phyloP scores from a whole-genome alignment of 1,284 basidiomycete genomes.

The Calocybe gambosa region DNA sequence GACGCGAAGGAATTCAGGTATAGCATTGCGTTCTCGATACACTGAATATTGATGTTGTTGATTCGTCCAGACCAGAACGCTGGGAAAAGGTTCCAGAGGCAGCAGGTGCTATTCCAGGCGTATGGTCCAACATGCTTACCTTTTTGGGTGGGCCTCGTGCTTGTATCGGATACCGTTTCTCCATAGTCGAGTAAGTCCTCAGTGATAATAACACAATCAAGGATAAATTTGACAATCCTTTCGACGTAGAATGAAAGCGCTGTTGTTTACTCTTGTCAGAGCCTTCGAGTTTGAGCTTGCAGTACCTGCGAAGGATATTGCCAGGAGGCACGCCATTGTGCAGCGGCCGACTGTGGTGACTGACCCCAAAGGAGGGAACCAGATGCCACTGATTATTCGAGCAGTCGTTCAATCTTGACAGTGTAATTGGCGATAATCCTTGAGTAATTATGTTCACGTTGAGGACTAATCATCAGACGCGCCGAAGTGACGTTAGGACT shows the following conservation, averaged over 20 bases:
- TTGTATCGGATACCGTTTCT: constrained; percentile 67
- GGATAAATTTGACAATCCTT: neutral
- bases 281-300: constrained; percentile 52
- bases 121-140: constrained; percentile 53
- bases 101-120: constrained; percentile 43
- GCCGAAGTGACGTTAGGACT: no score
- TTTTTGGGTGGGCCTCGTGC: constrained; percentile 57
- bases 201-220: constrained; percentile 2
- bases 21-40: neutral
- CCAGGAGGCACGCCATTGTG: constrained; percentile 30
- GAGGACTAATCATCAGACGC: no score
- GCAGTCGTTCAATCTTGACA: constrained; percentile 10
- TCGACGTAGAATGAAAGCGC: constrained; percentile 50
- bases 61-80: constrained; percentile 42
- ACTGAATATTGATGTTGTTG: neutral
- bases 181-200: constrained; percentile 40
- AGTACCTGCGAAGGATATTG: constrained; percentile 37
- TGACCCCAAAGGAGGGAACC: constrained; percentile 24
- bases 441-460: no score
- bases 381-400: constrained; percentile 27
- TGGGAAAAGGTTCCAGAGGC: constrained; percentile 47
- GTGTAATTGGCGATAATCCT: no score
- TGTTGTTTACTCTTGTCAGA: constrained; percentile 51
- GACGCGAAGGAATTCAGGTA: constrained; percentile 36
- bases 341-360: constrained; percentile 34